Evolutionary conservation across 2,329 filamentous ascomycete genomes (phyloP).

Genomic region (Cordyceps javanica): DNA sequence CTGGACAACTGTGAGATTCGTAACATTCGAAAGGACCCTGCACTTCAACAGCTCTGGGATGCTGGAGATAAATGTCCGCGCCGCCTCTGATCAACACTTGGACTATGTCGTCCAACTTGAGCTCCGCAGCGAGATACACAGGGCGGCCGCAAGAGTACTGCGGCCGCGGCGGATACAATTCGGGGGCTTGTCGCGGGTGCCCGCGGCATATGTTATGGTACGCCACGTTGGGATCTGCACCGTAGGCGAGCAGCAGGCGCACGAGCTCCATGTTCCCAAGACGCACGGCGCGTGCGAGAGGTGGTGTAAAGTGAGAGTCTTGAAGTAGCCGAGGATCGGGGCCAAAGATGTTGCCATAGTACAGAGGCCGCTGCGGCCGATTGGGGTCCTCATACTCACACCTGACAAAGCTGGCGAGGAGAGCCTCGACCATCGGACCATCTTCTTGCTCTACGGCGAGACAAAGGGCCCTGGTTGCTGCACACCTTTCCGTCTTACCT

Average conservation of each 20-base stretch:
- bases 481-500: neutral
- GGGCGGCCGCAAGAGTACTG: neutral
- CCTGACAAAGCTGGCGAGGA: neutral
- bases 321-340: neutral
- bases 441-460: neutral
- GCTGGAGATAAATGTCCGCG: neutral
- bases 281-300: slow-evolving; percentile 2
- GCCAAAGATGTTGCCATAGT: neutral
- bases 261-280: neutral
- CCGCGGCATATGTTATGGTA: neutral
- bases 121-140: slow-evolving; percentile 1
- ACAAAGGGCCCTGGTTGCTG: neutral
- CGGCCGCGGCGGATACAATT: neutral
- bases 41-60: neutral
- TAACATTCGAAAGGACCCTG: neutral
- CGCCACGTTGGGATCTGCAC: slow-evolving; percentile 5
- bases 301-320: neutral
- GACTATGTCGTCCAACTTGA: neutral
- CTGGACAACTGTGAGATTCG: neutral
- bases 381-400: slow-evolving; percentile 3
- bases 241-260: neutral
- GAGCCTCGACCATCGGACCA: neutral
- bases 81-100: neutral
- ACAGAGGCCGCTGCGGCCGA: neutral
- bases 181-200: neutral